Evolutionary conservation across 1,284 basidiomycete species (phyloP).

Genomic region (Mrakiaceae sp.): DNA sequence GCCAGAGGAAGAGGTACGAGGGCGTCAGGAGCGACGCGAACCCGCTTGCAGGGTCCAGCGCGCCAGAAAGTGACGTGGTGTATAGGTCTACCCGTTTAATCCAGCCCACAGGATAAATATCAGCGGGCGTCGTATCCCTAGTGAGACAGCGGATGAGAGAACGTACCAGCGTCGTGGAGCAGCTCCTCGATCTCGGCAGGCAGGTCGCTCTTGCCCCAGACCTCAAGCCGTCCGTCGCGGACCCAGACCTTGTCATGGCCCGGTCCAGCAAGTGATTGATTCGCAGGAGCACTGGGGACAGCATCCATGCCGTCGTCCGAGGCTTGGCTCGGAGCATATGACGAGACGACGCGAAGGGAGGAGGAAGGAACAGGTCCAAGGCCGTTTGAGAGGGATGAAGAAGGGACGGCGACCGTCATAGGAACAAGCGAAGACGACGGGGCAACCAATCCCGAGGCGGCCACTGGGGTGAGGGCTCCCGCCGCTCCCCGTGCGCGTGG

Average conservation of each 20-base stretch:
- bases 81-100: conserved; percentile 27
- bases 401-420: not conserved
- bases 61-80: conserved; percentile 27
- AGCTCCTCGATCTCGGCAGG: conserved; percentile 5
- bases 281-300: not conserved
- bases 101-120: not conserved
- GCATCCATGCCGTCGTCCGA: conserved; percentile 5
- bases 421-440: not conserved
- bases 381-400: not conserved
- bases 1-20: conserved; percentile 34
- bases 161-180: conserved; percentile 3
- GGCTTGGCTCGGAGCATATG: not conserved
- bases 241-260: conserved; percentile 9
- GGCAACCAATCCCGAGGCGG: not conserved
- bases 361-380: not conserved
- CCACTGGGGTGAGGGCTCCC: not conserved
- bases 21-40: conserved; percentile 34
- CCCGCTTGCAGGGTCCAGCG: conserved; percentile 31
- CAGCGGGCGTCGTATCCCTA: not conserved
- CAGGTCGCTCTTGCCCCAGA: conserved; percentile 5
- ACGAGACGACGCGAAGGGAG: not conserved
- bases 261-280: not conserved
- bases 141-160: not conserved
- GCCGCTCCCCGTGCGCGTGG: not conserved
- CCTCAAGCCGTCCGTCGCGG: conserved; percentile 8